These are phyloP conservation scores for Xylariaceae sp. DNA, from an alignment of 2,329 filamentous ascomycete genomes.

Conservation along the genomic window DNA sequence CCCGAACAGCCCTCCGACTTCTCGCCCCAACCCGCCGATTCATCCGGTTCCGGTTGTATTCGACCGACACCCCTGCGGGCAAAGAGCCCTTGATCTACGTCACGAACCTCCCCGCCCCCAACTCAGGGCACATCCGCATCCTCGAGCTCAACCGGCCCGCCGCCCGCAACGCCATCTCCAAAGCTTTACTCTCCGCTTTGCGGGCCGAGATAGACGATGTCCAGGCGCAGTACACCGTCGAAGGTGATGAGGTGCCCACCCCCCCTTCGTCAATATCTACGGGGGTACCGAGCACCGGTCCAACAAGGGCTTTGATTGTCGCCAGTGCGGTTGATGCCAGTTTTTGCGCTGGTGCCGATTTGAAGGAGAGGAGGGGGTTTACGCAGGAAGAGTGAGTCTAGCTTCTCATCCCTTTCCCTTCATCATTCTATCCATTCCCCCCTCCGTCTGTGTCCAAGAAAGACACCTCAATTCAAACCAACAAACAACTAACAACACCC, in stretches of 20 bases:
- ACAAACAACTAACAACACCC: conserved; percentile 13
- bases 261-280: conserved; percentile 40
- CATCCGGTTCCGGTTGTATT: conserved; percentile 33
- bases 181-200: conserved; percentile 68
- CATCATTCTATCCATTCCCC: conserved; percentile 1
- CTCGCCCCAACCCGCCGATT: conserved; percentile 12
- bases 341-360: conserved; percentile 92
- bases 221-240: conserved; percentile 55
- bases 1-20: conserved; percentile 23
- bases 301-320: conserved; percentile 76
- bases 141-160: conserved; percentile 81
- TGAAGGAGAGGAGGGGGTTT: conserved; percentile 82
- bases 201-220: conserved; percentile 69
- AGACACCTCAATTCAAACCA: not conserved
- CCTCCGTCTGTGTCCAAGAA: not conserved
- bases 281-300: conserved; percentile 43
- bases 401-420: not conserved
- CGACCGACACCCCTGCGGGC: conserved; percentile 40
- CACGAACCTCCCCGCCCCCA: conserved; percentile 70
- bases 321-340: conserved; percentile 79
- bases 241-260: conserved; percentile 48
- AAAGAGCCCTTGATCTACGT: conserved; percentile 63
- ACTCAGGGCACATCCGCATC: conserved; percentile 79
- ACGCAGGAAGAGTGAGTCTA: conserved; percentile 67
- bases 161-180: conserved; percentile 88